Conservation (phyloP, 2,329 filamentous ascomycete species). For the Aplosporella prunicola region DNA sequence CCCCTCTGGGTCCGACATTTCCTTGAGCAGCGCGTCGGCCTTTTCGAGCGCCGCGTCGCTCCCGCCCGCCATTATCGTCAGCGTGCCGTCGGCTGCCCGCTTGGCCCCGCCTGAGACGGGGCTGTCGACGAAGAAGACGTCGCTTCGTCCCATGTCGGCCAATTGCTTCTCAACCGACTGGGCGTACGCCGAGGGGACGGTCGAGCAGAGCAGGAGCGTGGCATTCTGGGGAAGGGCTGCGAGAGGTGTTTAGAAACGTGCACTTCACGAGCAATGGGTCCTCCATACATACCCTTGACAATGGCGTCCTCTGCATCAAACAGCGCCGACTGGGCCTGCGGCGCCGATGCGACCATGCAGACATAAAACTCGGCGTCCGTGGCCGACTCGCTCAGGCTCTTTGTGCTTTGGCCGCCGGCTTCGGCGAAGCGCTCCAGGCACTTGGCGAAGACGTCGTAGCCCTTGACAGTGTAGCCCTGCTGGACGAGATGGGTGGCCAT, state of each 20-base stretch:
- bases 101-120: constrained; percentile 64
- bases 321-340: constrained; percentile 57
- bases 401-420: constrained; percentile 52
- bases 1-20: constrained; percentile 52
- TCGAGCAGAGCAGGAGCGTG: constrained; percentile 59
- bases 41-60: constrained; percentile 47
- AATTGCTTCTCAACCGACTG: constrained; percentile 51
- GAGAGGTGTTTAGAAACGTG: constrained; percentile 2
- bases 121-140: constrained; percentile 59
- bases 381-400: constrained; percentile 54
- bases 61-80: constrained; percentile 66
- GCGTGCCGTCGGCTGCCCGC: constrained; percentile 59
- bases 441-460: constrained; percentile 61
- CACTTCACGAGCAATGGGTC: too few relatives aligned
- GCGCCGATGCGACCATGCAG: constrained; percentile 66
- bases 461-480: constrained; percentile 56
- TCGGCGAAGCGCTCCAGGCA: constrained; percentile 54
- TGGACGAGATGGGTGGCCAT: constrained; percentile 68
- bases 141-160: constrained; percentile 44
- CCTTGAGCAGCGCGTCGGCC: constrained; percentile 50
- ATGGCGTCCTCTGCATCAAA: constrained; percentile 50
- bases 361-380: constrained; percentile 52
- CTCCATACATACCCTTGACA: constrained; percentile 34
- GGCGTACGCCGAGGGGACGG: constrained; percentile 58
- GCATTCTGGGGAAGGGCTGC: constrained; percentile 46